phyloP scores from a whole-genome alignment of 2,329 filamentous ascomycete species.

The Fusarium domesticum region DNA sequence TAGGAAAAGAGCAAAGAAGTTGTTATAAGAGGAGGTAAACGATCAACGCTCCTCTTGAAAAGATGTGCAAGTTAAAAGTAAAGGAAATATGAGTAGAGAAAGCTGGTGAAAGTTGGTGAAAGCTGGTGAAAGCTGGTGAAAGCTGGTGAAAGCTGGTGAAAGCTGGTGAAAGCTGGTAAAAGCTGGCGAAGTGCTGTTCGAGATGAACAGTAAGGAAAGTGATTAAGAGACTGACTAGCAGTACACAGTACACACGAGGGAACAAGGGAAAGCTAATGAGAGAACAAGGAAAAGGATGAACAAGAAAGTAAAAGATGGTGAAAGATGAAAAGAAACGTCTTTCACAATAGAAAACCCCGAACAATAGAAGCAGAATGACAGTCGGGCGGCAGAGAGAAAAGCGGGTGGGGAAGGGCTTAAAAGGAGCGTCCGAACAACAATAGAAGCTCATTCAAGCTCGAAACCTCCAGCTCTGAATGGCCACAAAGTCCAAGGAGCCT shows the following conservation, averaged over 20 bases:
- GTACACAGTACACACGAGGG: slow-evolving; percentile 19
- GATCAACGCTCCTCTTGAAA: slow-evolving; percentile 34
- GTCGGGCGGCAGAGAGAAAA: slow-evolving; percentile 21
- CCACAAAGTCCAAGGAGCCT: slow-evolving; percentile 23
- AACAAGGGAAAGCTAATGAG: slow-evolving; percentile 8
- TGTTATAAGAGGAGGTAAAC: slow-evolving; percentile 25
- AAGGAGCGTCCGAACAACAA: slow-evolving; percentile 28
- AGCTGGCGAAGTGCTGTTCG: slow-evolving; percentile 18
- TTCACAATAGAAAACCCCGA: slow-evolving; percentile 24
- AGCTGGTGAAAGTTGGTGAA: slow-evolving; percentile 8
- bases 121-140: slow-evolving; percentile 13
- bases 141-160: slow-evolving; percentile 9
- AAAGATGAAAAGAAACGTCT: slow-evolving; percentile 27
- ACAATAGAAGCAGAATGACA: slow-evolving; percentile 29
- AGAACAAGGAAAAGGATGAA: slow-evolving; percentile 21
- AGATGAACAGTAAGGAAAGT: slow-evolving; percentile 22
- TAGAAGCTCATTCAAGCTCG: slow-evolving; percentile 4
- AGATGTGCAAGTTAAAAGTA: slow-evolving; percentile 20
- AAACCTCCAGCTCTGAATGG: slow-evolving; percentile 16
- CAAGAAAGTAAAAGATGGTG: slow-evolving; percentile 20
- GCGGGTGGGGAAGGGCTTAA: slow-evolving; percentile 25
- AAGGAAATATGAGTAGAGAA: too few species aligned
- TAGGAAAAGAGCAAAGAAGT: slow-evolving; percentile 20
- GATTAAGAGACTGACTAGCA: slow-evolving; percentile 29
- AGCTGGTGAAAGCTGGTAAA: slow-evolving; percentile 8